Evolutionary conservation across 2,329 filamentous ascomycete genomes (phyloP).

Genomic region (Penicillium sp.): DNA sequence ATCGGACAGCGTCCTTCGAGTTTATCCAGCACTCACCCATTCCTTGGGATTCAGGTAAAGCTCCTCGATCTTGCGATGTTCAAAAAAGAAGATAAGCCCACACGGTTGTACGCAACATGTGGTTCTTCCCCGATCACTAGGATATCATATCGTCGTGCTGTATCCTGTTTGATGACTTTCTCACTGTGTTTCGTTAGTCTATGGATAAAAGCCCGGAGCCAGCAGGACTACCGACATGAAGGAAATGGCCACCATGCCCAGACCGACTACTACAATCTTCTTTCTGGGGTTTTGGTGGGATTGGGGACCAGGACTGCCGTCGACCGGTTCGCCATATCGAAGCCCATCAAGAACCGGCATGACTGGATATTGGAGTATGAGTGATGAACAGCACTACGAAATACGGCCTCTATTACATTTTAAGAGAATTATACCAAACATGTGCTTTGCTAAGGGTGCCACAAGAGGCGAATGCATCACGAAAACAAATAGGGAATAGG

Average conservation of each 20-base stretch:
- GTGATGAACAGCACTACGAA: conserved; percentile 3
- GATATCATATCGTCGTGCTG: conserved; percentile 71
- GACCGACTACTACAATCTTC: conserved; percentile 72
- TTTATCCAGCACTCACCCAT: conserved; percentile 56
- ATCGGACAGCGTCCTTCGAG: too few species aligned
- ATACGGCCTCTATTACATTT: conserved; percentile 7
- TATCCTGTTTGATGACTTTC: conserved; percentile 80
- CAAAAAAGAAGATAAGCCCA: conserved; percentile 87
- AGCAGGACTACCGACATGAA: conserved; percentile 66
- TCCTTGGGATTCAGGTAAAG: conserved; percentile 79
- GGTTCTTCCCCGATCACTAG: conserved; percentile 83
- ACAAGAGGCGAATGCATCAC: neutral
- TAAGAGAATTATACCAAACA: neutral
- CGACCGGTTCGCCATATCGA: conserved; percentile 21
- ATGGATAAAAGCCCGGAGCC: neutral
- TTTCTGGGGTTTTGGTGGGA: conserved; percentile 40
- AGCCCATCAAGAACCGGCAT: conserved; percentile 32
- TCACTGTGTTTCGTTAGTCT: conserved; percentile 52
- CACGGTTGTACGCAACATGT: conserved; percentile 84
- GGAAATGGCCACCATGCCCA: conserved; percentile 87
- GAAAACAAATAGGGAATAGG: neutral
- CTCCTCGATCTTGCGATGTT: conserved; percentile 76
- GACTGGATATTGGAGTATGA: neutral
- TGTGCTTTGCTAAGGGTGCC: neutral
- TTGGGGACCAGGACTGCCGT: conserved; percentile 14